A percentile compares a stretch with the other conserved stretches of the same genome.
These are phyloP conservation scores for Geotrichum histeridarum DNA, from an alignment of 1,139 yeast species.

Conservation along the genomic window DNA sequence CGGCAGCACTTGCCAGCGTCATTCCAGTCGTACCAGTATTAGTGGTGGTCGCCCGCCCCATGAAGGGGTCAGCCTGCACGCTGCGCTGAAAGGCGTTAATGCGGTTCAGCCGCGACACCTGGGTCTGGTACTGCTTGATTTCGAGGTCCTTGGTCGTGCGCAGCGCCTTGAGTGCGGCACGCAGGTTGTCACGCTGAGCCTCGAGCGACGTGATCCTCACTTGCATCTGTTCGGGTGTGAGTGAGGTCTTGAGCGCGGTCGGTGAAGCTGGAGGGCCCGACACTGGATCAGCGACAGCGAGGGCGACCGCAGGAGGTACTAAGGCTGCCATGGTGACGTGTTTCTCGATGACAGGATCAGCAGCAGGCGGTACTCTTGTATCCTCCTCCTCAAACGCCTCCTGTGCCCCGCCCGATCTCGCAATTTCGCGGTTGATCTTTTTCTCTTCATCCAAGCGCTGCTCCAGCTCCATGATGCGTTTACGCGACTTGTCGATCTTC, in stretches of 20 bases:
- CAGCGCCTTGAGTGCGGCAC: constrained; percentile 46
- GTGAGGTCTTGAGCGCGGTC: background rate
- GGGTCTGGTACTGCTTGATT: constrained; percentile 34
- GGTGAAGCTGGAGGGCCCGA: background rate
- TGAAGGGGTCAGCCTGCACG: background rate
- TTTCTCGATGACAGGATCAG: background rate
- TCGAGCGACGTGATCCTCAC: constrained; percentile 37
- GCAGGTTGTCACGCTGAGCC: constrained; percentile 54
- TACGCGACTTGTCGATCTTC: constrained; percentile 31
- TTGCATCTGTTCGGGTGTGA: constrained; percentile 17
- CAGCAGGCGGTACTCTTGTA: background rate
- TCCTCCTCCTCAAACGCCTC: background rate
- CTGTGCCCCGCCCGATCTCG: background rate
- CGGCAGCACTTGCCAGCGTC: too few species aligned
- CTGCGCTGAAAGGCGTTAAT: background rate
- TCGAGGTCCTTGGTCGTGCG: constrained; percentile 39
- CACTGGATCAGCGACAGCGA: background rate
- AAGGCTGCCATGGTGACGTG: background rate
- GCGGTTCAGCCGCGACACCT: constrained; percentile 19
- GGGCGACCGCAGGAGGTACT: background rate
- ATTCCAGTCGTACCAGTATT: background rate
- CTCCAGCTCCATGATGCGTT: constrained; percentile 27
- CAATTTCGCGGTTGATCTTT: constrained; percentile 12
- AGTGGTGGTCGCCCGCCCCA: background rate
- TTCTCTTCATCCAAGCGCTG: constrained; percentile 24